These are phyloP conservation scores for Pyrenula aspistea DNA, from an alignment of 495 filamentous ascomycete genomes.

Conservation along the genomic window DNA sequence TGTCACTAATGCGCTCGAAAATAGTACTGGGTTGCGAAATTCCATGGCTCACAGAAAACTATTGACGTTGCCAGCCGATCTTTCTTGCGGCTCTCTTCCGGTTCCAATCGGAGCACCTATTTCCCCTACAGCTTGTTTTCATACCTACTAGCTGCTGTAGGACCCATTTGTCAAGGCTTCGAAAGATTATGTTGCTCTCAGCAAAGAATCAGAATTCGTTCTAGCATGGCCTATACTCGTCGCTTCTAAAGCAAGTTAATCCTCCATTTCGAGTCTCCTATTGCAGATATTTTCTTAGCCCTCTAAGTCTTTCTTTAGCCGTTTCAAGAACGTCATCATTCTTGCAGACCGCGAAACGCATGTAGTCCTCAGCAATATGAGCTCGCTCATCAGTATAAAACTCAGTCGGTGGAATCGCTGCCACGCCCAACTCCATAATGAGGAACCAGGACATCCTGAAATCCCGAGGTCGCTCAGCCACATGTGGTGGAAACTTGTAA, in stretches of 20 bases:
- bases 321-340: conserved; percentile 78
- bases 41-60: no score
- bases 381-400: conserved; percentile 83
- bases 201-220: background rate
- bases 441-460: conserved; percentile 93
- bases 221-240: background rate
- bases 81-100: no score
- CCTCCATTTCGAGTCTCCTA: conserved; percentile 5
- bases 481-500: conserved; percentile 82
- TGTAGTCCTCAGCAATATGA: conserved; percentile 79
- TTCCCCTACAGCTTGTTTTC: no score
- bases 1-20: background rate
- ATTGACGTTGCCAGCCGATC: no score
- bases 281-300: conserved; percentile 68
- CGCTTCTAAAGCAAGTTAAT: background rate
- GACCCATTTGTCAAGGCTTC: background rate
- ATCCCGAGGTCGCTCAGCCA: conserved; percentile 73
- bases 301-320: conserved; percentile 80
- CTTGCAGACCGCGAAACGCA: conserved; percentile 96
- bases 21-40: background rate
- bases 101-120: no score
- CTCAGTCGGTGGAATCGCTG: conserved; percentile 90
- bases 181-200: background rate
- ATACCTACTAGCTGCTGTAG: no score
- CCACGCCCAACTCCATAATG: conserved; percentile 91